A percentile compares a stretch with the other conserved stretches of the same genome.
phyloP scores from a whole-genome alignment of 108 stramenopile genomes.

The Cyclotella distinguenda region DNA sequence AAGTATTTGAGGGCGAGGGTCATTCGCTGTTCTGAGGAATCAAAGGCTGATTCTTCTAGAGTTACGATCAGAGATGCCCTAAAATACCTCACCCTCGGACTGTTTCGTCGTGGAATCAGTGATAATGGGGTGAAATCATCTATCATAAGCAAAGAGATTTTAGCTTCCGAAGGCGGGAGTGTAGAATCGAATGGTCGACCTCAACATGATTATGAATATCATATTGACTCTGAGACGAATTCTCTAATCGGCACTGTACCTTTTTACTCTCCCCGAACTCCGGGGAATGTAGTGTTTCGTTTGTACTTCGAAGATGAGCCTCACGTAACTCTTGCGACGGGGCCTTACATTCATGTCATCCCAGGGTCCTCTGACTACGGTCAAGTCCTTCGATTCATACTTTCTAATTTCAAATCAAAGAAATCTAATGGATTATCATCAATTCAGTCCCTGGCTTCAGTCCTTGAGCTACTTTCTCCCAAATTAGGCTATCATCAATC shows the following conservation, averaged over 20 bases:
- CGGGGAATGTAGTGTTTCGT: conserved; percentile 87
- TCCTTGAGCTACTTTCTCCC: conserved; percentile 55
- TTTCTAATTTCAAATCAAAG: conserved; percentile 87
- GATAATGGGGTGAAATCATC: conserved; percentile 74
- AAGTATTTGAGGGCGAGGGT: conserved; percentile 59
- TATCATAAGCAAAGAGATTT: conserved; percentile 77
- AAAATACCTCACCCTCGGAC: conserved; percentile 62
- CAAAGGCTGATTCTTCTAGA: background rate
- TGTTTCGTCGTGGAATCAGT: conserved; percentile 80
- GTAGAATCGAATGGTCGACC: conserved; percentile 21
- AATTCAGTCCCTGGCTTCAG: conserved; percentile 67
- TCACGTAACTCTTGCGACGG: conserved; percentile 72
- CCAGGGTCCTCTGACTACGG: conserved; percentile 68
- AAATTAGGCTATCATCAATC: conserved; percentile 14
- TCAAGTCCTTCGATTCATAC: conserved; percentile 74
- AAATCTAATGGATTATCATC: conserved; percentile 73
- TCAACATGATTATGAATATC: conserved; percentile 56
- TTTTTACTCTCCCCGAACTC: conserved; percentile 84
- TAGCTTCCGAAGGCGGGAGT: conserved; percentile 25
- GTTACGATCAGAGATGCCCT: conserved; percentile 64
- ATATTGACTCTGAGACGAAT: conserved; percentile 52
- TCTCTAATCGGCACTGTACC: conserved; percentile 74
- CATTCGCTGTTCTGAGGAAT: conserved; percentile 25
- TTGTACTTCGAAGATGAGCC: conserved; percentile 79
- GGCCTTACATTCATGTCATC: conserved; percentile 67